phyloP scores from a whole-genome alignment of 192 early-diverging fungal species.

The Umbelopsis ramanniana region DNA sequence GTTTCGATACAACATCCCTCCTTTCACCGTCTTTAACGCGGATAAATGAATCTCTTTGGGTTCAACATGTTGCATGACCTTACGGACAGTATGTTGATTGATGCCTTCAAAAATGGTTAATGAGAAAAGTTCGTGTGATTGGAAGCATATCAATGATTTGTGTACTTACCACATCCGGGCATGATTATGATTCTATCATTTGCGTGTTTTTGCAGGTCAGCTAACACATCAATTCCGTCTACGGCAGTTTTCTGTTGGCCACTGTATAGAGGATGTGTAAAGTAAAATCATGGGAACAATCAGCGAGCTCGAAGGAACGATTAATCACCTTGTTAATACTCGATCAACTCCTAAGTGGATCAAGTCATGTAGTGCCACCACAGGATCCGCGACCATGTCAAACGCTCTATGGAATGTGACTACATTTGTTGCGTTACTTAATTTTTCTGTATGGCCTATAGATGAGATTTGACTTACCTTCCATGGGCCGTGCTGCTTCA shows the following conservation, averaged over 20 bases:
- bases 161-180: constrained; percentile 58
- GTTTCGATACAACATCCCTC: constrained; percentile 49
- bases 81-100: constrained; percentile 51
- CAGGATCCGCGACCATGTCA: constrained; percentile 63
- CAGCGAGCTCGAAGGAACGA: neutral
- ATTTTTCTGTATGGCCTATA: neutral
- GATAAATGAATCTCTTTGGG: constrained; percentile 64
- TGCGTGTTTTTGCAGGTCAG: constrained; percentile 46
- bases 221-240: constrained; percentile 58
- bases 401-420: constrained; percentile 77
- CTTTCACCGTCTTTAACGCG: constrained; percentile 38
- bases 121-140: neutral
- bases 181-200: constrained; percentile 54
- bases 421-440: constrained; percentile 21
- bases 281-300: neutral
- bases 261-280: constrained; percentile 12
- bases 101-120: constrained; percentile 41
- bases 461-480: neutral
- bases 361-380: constrained; percentile 60
- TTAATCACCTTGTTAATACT: constrained; percentile 57
- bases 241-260: constrained; percentile 61
- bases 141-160: neutral
- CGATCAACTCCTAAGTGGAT: constrained; percentile 63
- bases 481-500: neutral
- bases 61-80: constrained; percentile 40